These are phyloP conservation scores for Saccharomycopsis fibuligera DNA, from an alignment of 805 yeast species.

Conservation along the genomic window DNA sequence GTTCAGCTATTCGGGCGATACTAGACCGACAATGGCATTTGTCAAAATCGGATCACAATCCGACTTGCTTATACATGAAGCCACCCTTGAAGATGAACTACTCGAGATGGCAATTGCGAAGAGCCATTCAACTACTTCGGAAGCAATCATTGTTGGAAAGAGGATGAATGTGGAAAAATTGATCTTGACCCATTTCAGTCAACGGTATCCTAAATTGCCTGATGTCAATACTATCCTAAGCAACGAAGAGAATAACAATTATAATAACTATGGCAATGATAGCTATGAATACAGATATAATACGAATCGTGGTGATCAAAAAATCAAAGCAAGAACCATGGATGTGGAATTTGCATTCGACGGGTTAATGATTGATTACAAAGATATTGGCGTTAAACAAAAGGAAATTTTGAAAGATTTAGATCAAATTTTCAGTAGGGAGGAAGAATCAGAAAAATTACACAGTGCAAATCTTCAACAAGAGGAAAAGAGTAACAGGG, in stretches of 20 bases:
- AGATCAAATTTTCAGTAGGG: neutral
- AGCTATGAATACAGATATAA: neutral
- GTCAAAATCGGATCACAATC: conserved; percentile 53
- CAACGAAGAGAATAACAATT: neutral
- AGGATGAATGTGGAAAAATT: conserved; percentile 67
- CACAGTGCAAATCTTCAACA: too few relatives aligned
- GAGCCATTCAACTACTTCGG: conserved; percentile 82
- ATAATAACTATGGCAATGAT: neutral
- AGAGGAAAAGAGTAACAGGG: too few relatives aligned
- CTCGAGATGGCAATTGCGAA: conserved; percentile 73
- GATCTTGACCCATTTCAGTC: conserved; percentile 87
- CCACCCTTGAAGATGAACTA: conserved; percentile 79
- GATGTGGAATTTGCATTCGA: conserved; percentile 50
- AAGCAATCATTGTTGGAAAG: conserved; percentile 67
- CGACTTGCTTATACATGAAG: conserved; percentile 85
- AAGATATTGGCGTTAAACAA: conserved; percentile 32
- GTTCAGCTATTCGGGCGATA: conserved; percentile 90
- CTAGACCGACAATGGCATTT: conserved; percentile 71
- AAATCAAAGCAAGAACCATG: neutral
- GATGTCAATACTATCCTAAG: conserved; percentile 29
- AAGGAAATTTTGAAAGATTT: neutral
- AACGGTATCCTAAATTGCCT: conserved; percentile 62
- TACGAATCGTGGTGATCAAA: neutral
- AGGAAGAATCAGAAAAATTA: too few relatives aligned
- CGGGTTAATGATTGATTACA: conserved; percentile 47